Evolutionary conservation across 805 yeast species (phyloP), one percentile per base, ranked within the genome.

Genomic region (Limtongia smithiae): DNA sequence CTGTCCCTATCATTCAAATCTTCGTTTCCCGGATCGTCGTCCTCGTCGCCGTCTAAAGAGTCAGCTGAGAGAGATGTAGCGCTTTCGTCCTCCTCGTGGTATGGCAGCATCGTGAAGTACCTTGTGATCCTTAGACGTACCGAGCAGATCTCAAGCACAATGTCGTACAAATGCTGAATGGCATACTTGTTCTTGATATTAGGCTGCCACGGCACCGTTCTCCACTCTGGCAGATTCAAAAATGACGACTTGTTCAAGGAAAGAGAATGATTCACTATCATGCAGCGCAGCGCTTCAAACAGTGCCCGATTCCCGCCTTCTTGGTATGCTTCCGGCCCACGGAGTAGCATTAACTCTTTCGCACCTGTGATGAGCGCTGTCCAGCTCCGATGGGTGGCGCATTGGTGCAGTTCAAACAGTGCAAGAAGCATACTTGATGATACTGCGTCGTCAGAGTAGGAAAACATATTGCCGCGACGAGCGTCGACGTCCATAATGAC

Each of bases 301-400:
- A 41, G 9, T 4, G 28, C 3, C 27, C 18, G 21, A 24, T 33
- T 41, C 25, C 30, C 11, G 18, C 50, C 46, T n/a, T 20, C 17
- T 15, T 32, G 37, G 35, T 35, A 46, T 7, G 41, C 39, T n/a
- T 28, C 42, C 6, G 45, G 50, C 5, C 46, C 46, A 15, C 43
- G 33, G 28, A 46, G n/a, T 14, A 24, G 45, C 27, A 46, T 17
- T 11, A 46, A 28, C 18, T 41, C 37, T 3, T 21, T 14, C 18
- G 24, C 34, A n/a, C 50, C 50, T 8, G 20, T 6, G 5, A 46
- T 8, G 37, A 41, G 17, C 3, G 14, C 21, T 25, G 14, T 20
- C 50, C 50, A 46, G 14, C 37, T 17, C 15, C 18, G 14, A 21
- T 37, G 41, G 4, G 25, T 15, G 3, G 43, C 17, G 31, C 35